phyloP scores from a whole-genome alignment of 1,139 yeast species.

The Kodamaea sp. region DNA sequence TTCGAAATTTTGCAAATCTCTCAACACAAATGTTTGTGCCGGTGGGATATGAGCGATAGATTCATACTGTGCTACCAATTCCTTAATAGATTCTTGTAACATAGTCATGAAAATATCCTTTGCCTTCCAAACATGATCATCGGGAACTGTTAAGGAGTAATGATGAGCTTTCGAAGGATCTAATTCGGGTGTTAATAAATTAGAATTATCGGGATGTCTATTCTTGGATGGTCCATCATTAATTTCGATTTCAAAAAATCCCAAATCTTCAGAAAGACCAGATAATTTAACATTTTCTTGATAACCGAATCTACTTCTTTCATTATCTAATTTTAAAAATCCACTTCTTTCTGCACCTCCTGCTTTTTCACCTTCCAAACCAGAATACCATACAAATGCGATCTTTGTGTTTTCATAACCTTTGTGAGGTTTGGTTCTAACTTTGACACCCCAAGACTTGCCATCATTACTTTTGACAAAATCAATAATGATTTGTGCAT shows the following conservation, averaged over 20 bases:
- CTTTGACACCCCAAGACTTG: constrained; percentile 71
- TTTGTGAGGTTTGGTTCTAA: constrained; percentile 57
- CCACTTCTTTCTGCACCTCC: constrained; percentile 24
- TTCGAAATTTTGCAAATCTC: constrained; percentile 57
- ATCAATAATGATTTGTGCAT: constrained; percentile 61
- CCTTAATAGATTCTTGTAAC: constrained; percentile 61
- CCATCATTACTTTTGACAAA: constrained; percentile 75
- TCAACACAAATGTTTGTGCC: constrained; percentile 49
- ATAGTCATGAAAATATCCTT: constrained; percentile 69
- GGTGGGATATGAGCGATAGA: constrained; percentile 38
- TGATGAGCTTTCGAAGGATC: constrained; percentile 63
- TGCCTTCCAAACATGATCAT: constrained; percentile 75
- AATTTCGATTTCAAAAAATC: constrained; percentile 49
- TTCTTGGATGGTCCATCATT: constrained; percentile 47
- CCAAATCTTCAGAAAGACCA: constrained; percentile 57
- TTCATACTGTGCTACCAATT: constrained; percentile 38
- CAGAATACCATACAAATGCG: constrained; percentile 75
- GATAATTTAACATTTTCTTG: constrained; percentile 36
- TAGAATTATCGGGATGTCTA: constrained; percentile 33
- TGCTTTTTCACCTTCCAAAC: constrained; percentile 57
- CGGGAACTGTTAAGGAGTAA: constrained; percentile 66
- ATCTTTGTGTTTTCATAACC: constrained; percentile 50
- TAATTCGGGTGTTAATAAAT: constrained; percentile 31
- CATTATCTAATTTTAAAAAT: constrained; percentile 31
- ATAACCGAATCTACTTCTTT: constrained; percentile 28